Conservation (phyloP, 192 early-diverging fungal species). For the Coemansia guatemalensis region DNA sequence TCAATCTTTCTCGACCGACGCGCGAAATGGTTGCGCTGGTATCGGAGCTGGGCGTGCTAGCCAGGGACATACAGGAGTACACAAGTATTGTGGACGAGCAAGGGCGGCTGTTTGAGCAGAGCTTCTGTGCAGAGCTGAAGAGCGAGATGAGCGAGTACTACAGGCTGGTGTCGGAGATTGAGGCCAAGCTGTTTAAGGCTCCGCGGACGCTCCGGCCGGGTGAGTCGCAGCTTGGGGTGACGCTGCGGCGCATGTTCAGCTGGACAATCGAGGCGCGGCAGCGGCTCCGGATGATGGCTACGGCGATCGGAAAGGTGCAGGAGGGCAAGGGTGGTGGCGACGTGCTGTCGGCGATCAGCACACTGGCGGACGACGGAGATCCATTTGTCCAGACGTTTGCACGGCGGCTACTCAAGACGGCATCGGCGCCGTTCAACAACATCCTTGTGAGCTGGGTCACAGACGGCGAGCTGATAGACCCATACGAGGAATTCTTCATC, state of each 20-base stretch:
- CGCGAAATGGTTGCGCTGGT: constrained; percentile 66
- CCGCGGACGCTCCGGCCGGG: constrained; percentile 38
- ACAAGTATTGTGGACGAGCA: constrained; percentile 39
- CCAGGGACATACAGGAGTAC: constrained; percentile 62
- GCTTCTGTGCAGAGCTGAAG: constrained; percentile 78
- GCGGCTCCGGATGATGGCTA: constrained; percentile 72
- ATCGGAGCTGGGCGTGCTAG: constrained; percentile 79
- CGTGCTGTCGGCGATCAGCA: constrained; percentile 68
- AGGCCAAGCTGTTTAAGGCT: constrained; percentile 66
- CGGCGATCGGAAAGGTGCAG: constrained; percentile 40
- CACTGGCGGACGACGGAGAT: constrained; percentile 87
- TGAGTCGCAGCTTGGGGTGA: constrained; percentile 60
- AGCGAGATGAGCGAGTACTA: constrained; percentile 83
- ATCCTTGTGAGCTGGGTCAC: constrained; percentile 92
- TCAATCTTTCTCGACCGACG: constrained; percentile 57
- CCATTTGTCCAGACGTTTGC: constrained; percentile 82
- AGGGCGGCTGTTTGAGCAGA: constrained; percentile 56
- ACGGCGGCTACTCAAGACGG: constrained; percentile 68
- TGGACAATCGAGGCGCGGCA: constrained; percentile 84
- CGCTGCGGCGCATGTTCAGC: constrained; percentile 79
- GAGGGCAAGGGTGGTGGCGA: constrained; percentile 40
- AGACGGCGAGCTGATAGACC: constrained; percentile 91
- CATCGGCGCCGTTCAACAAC: constrained; percentile 84
- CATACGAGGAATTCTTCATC: constrained; percentile 92
- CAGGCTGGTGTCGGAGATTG: constrained; percentile 80